phyloP scores from a whole-genome alignment of 768 basidiomycete genomes.

The Hericium erinaceus region DNA sequence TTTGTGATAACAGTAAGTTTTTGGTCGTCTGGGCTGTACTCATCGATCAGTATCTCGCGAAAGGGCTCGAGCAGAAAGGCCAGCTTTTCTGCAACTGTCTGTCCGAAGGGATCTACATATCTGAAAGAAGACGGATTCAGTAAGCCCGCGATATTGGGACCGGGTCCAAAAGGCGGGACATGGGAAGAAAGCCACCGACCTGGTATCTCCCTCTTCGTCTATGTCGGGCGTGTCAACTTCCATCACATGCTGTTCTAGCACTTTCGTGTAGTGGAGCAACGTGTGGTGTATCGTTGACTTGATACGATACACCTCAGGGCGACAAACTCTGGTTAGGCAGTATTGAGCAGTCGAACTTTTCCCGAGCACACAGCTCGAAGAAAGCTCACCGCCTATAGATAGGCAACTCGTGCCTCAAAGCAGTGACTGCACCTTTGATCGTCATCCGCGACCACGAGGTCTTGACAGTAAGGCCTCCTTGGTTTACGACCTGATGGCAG shows the following conservation, averaged over 20 bases:
- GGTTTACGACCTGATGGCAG: constrained; percentile 79
- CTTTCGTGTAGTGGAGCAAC: constrained; percentile 28
- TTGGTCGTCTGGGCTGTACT: constrained; percentile 22
- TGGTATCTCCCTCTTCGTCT: background rate
- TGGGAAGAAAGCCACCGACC: too few relatives aligned
- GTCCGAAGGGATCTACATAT: background rate
- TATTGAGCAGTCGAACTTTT: background rate
- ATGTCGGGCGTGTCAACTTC: background rate
- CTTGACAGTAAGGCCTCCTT: constrained; percentile 74
- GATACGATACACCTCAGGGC: constrained; percentile 67
- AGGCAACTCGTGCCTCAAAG: constrained; percentile 66
- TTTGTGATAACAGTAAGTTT: constrained; percentile 2
- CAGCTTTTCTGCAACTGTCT: constrained; percentile 17
- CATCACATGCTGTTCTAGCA: constrained; percentile 10
- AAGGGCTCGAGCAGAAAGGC: constrained; percentile 35
- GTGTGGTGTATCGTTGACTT: constrained; percentile 56
- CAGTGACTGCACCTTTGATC: constrained; percentile 43
- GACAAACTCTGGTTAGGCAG: constrained; percentile 52
- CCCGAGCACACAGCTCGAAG: background rate
- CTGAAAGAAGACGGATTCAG: too few relatives aligned
- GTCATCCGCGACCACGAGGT: constrained; percentile 86
- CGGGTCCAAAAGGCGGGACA: too few relatives aligned
- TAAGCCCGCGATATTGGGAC: too few relatives aligned
- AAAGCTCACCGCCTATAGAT: constrained; percentile 60
- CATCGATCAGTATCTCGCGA: constrained; percentile 43